Evolutionary conservation across 257 asterid genomes (phyloP).

Genomic region (Linaria vulgaris): DNA sequence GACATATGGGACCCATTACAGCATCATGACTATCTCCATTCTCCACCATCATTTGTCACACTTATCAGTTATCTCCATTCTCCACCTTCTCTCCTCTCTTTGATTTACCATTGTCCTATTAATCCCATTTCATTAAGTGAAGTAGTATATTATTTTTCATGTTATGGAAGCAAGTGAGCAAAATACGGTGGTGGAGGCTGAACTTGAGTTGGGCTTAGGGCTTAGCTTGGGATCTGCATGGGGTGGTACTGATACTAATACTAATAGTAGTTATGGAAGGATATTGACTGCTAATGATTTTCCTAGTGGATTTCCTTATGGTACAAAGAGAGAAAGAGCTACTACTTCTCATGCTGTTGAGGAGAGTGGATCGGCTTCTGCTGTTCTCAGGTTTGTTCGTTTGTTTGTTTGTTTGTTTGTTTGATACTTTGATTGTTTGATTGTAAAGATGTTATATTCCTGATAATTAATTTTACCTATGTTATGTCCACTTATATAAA

Average conservation of each 20-base stretch:
- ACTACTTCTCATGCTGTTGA: slow-evolving; percentile 40
- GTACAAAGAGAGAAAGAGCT: slow-evolving; percentile 47
- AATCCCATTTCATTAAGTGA: not conserved
- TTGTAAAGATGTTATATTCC: no score
- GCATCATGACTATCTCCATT: slow-evolving; percentile 56
- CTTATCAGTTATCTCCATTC: slow-evolving; percentile 24
- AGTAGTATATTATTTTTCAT: slow-evolving; percentile 1
- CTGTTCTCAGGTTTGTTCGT: slow-evolving; percentile 53
- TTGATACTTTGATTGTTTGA: not conserved
- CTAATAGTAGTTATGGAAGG: slow-evolving; percentile 47
- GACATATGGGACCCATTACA: slow-evolving; percentile 79
- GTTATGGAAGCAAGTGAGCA: slow-evolving; percentile 50
- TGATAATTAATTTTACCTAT: not conserved
- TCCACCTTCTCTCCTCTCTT: slow-evolving; percentile 9
- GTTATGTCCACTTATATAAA: not conserved
- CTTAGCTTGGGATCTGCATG: slow-evolving; percentile 51
- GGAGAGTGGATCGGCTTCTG: slow-evolving; percentile 45
- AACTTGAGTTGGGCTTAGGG: slow-evolving; percentile 71
- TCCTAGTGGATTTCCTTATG: slow-evolving; percentile 52
- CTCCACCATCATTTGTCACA: slow-evolving; percentile 14
- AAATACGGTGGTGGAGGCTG: slow-evolving; percentile 33
- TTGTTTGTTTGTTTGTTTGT: slow-evolving; percentile 27
- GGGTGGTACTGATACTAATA: slow-evolving; percentile 26
- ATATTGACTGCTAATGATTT: slow-evolving; percentile 84
- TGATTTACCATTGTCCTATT: not conserved